Base-by-base conservation (phyloP, 2,329 filamentous ascomycete species). In the Polytolypa hystricis region DNA sequence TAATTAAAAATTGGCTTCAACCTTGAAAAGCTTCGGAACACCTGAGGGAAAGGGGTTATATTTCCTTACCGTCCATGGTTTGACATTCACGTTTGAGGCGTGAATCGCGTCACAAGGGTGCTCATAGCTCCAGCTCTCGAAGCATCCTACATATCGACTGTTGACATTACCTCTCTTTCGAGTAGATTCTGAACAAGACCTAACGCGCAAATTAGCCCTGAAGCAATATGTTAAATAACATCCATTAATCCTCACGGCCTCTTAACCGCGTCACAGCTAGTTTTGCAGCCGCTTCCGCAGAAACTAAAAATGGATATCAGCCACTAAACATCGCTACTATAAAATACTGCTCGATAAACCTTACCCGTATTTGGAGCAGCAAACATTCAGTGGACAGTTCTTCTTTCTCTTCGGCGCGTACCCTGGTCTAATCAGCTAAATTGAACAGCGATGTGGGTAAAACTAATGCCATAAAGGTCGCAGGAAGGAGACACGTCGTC, bases 311-410 rank as follows among this genome's bases (percentile, higher is more conserved):
- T 4, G 14, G 12, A 27, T 23, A 14, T 38, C 25, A 41, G 39
- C 18, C 10, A n/a, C 34, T 15, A 27, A 26, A 21, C 16, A 21
- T n/a, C 10, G 12, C 20, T 2, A 30, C 12, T 15, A 10, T 4
- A 19, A 4, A 17, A 33, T 21, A 20, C 12, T 10, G 20, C 6
- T 6, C 10, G 11, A 19, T 25, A 29, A 39, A 31, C n/a, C 37
- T 9, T 26, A 42, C 37, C 3, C 60, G 55, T 39, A 55, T 9
- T 53, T 37, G 14, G 42, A 49, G 30, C 59, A 62, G 46, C 60
- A 64, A 0, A 61, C 58, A 10, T 61, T 58, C 0, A 61, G 44
- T 1, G 58, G 58, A 33, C 58, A 62, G 8, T 45, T 43, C 15
- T 26, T 23, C 14, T 17, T 10, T 17, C 32, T 23, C 20, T 26